Evolutionary conservation across 257 asterid genomes (phyloP).

Genomic region (Primulina huaijiensis): DNA sequence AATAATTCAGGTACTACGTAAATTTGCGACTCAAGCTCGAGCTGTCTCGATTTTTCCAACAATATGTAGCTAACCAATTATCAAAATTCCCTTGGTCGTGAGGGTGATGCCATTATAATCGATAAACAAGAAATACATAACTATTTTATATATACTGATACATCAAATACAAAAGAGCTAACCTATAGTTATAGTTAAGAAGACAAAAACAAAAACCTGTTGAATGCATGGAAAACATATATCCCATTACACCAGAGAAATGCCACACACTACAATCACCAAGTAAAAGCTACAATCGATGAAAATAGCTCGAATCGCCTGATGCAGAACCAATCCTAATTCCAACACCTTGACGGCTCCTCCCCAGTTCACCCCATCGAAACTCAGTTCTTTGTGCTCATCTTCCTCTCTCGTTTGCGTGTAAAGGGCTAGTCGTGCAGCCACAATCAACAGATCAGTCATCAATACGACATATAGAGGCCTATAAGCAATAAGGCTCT

Average conservation of each 20-base stretch:
- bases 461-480: slow-evolving; percentile 65
- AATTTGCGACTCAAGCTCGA: no score
- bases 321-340: slow-evolving; percentile 64
- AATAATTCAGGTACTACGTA: no score
- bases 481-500: slow-evolving; percentile 55
- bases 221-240: not conserved
- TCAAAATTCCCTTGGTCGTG: no score
- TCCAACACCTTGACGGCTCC: slow-evolving; percentile 64
- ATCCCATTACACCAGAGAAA: slow-evolving; percentile 38
- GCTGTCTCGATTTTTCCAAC: no score
- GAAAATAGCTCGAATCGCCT: slow-evolving; percentile 52
- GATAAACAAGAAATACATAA: no score
- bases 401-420: slow-evolving; percentile 28
- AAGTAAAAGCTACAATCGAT: slow-evolving; percentile 72
- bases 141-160: no score
- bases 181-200: no score
- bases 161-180: no score
- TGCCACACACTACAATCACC: slow-evolving; percentile 62
- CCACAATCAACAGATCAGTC: slow-evolving; percentile 54
- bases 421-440: slow-evolving; percentile 35
- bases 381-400: not conserved
- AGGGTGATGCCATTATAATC: no score
- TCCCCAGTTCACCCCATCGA: slow-evolving; percentile 37
- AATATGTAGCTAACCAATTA: no score
- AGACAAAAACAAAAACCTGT: no score